phyloP scores from a whole-genome alignment of 352 stramenopile genomes.

The Albugo candida region DNA sequence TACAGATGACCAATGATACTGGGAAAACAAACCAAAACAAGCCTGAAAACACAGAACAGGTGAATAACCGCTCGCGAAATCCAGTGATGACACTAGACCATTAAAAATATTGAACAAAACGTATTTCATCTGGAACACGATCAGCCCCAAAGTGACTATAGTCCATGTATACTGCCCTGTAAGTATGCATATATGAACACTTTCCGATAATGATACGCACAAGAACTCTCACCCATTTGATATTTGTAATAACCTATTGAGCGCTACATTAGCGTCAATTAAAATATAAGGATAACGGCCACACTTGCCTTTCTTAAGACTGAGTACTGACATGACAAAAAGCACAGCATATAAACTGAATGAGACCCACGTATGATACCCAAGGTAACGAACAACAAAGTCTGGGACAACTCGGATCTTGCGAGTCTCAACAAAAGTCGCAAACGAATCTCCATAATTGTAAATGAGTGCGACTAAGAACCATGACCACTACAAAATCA shows the following conservation, averaged over 20 bases:
- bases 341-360: slow-evolving; percentile 89
- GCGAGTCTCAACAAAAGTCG: slow-evolving; percentile 65
- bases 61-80: background rate
- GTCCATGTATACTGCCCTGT: slow-evolving; percentile 90
- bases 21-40: slow-evolving; percentile 92
- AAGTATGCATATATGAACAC: background rate
- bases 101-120: slow-evolving; percentile 94
- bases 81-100: slow-evolving; percentile 12
- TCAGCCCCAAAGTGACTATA: slow-evolving; percentile 86
- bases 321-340: slow-evolving; percentile 92
- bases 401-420: slow-evolving; percentile 66
- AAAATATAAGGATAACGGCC: background rate
- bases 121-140: slow-evolving; percentile 95
- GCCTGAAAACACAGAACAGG: slow-evolving; percentile 15
- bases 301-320: slow-evolving; percentile 64
- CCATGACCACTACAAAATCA: slow-evolving; percentile 85
- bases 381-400: slow-evolving; percentile 68
- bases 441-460: slow-evolving; percentile 83
- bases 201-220: background rate
- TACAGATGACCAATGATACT: slow-evolving; percentile 86
- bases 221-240: slow-evolving; percentile 58
- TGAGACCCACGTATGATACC: slow-evolving; percentile 82
- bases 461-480: slow-evolving; percentile 94
- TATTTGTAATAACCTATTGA: slow-evolving; percentile 83
- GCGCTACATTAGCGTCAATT: background rate